A percentile compares a stretch with the other conserved stretches of the same genome.
Conservation (phyloP, 2,329 filamentous ascomycete species). For the Penicillium sp. region DNA sequence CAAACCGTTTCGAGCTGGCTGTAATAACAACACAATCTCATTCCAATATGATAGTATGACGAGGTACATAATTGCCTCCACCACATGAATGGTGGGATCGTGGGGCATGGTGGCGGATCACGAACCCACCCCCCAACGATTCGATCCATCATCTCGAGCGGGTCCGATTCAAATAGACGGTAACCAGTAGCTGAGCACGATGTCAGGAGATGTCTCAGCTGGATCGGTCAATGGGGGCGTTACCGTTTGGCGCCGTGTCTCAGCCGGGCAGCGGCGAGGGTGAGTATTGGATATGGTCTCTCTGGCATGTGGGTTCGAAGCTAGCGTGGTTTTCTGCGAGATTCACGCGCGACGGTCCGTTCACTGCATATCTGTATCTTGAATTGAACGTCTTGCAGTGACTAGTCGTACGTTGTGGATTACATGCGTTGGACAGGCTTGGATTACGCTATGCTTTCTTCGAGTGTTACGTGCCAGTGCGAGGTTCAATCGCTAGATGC, state of each 20-base stretch:
- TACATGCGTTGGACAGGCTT: conserved; percentile 4
- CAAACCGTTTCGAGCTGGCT: too few relatives aligned
- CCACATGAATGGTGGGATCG: not conserved
- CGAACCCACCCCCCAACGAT: not conserved
- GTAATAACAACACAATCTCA: too few relatives aligned
- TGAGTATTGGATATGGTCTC: conserved; percentile 1
- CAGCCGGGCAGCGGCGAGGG: conserved; percentile 1
- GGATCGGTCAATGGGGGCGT: too few relatives aligned
- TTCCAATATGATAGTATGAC: too few relatives aligned
- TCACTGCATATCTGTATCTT: conserved; percentile 5
- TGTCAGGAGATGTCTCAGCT: too few relatives aligned
- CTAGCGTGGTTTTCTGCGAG: conserved; percentile 2
- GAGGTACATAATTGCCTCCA: too few relatives aligned
- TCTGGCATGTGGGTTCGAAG: too few relatives aligned
- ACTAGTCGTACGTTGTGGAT: conserved; percentile 9
- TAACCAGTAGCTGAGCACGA: too few relatives aligned
- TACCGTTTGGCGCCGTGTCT: conserved; percentile 6
- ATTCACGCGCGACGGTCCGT: conserved; percentile 2
- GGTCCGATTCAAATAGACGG: too few relatives aligned
- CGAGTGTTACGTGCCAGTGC: not conserved
- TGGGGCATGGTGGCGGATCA: conserved; percentile 2
- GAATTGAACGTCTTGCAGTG: not conserved
- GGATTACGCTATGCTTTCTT: too few relatives aligned
- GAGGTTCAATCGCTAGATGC: too few relatives aligned
- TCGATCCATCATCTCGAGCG: conserved; percentile 3